Evolutionary conservation across 306 rosid genomes (phyloP), one percentile per base, ranked within the genome.

Genomic region (Prosopis cineraria): DNA sequence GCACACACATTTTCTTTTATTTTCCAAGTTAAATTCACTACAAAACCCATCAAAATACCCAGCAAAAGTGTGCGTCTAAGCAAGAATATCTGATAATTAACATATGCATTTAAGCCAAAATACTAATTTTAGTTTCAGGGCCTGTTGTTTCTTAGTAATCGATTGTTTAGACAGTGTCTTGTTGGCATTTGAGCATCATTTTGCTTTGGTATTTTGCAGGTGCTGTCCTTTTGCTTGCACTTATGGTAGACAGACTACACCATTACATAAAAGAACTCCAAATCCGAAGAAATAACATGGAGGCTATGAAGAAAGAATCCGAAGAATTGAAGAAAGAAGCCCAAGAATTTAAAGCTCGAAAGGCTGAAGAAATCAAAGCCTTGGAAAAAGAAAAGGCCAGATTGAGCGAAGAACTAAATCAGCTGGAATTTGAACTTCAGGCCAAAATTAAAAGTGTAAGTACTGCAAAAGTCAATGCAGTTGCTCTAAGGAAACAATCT

Each of bases 241-340:
- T 93, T 58, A 91, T 96, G 93, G 85, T 91, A 71, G 99, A 96
- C 80, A 85, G 97, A 70, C 82, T 87, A 30, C 99, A 96, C 59
- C 96, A 91, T 84, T 93, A 93, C 83, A 86, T 93, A 31, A 87
- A 93, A 85, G 99, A 96, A 79, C 90, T 93, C 40, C 94, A 87
- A 19, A 68, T 93, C 64, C 85, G 91, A 31, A 96, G 99, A 79
- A 96, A 93, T 88, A 78, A 84, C 75, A 82, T 87, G 90, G 98
- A 96, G 62, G 86, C 92, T 62, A 80, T 90, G 70, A 88, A 93
- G 89, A 96, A 90, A 74, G 94, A 93, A 82, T 79, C 56, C 76
- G 84, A 88, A 62, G 93, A 37, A 37, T 31, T 75, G 68, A 86
- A 93, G 90, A 96, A 90, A 67, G 94, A 93, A 82, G 82, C 62